Conservation (phyloP, 1,139 yeast species). For the Saccharomyces hybrid region DNA sequence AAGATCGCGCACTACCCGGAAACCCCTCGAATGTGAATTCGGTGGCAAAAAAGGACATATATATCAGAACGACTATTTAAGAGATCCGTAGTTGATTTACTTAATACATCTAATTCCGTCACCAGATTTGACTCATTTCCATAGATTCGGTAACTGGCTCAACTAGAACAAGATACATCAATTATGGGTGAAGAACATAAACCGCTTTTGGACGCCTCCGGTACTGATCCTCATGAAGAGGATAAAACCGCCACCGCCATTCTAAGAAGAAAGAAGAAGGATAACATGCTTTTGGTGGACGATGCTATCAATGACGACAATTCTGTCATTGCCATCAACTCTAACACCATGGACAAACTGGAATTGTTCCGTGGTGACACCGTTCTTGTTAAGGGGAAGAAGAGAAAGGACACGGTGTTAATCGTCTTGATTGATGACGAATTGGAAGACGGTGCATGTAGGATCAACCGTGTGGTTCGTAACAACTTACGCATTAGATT, state of each 20-base stretch:
- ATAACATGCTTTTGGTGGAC: conserved; percentile 80
- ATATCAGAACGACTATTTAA: conserved; percentile 1
- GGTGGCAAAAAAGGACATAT: conserved; percentile 1
- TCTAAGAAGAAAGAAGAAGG: conserved; percentile 95
- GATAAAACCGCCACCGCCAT: conserved; percentile 97
- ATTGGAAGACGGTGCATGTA: conserved; percentile 89
- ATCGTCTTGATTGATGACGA: conserved; percentile 96
- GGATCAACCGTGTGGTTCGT: conserved; percentile 92
- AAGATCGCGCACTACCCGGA: neutral
- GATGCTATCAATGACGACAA: conserved; percentile 97
- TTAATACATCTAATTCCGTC: neutral
- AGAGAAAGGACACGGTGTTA: conserved; percentile 95
- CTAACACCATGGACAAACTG: conserved; percentile 88
- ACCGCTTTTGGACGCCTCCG: conserved; percentile 47
- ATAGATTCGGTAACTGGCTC: neutral
- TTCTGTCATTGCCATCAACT: conserved; percentile 89
- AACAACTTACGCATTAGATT: conserved; percentile 89
- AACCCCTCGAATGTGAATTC: conserved; percentile 1
- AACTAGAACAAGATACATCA: neutral
- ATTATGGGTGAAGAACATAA: conserved; percentile 33
- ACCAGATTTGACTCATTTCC: neutral
- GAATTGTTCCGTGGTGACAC: conserved; percentile 97
- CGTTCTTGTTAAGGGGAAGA: conserved; percentile 93
- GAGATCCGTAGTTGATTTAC: neutral
- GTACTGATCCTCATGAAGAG: conserved; percentile 46